phyloP scores from a whole-genome alignment of 2,329 filamentous ascomycete species.

The Metarhizium robertsii region DNA sequence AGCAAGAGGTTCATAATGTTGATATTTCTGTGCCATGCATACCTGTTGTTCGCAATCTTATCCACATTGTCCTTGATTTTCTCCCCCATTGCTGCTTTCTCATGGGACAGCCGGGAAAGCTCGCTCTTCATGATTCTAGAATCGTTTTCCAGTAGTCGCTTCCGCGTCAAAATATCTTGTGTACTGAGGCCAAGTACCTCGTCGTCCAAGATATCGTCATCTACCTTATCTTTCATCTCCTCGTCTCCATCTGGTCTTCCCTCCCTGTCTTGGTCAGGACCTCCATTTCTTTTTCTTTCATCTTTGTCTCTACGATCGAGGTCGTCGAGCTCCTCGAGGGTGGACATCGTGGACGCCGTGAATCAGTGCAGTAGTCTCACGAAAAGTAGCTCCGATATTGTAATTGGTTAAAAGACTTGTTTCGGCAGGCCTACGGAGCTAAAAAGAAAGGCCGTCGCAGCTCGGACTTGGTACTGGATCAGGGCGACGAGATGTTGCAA shows the following conservation, averaged over 20 bases:
- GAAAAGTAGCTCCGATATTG: not conserved
- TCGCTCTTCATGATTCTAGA: conserved; percentile 98
- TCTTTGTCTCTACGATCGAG: conserved; percentile 73
- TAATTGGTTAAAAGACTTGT: not conserved
- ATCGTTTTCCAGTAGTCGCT: conserved; percentile 91
- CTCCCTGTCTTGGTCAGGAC: conserved; percentile 24
- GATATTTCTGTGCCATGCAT: conserved; percentile 17
- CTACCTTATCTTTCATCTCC: conserved; percentile 81
- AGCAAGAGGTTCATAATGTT: conserved; percentile 2
- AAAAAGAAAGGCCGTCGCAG: not conserved
- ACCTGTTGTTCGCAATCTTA: conserved; percentile 99
- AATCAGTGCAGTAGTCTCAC: not conserved
- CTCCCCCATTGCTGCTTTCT: conserved; percentile 92
- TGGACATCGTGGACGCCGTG: conserved; percentile 57
- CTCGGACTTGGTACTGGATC: not conserved
- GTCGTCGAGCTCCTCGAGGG: conserved; percentile 85
- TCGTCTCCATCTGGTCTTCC: conserved; percentile 61
- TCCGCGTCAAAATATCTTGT: conserved; percentile 86
- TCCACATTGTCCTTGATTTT: conserved; percentile 99
- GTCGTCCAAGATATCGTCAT: conserved; percentile 74
- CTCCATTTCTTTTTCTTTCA: conserved; percentile 43
- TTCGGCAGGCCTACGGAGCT: not conserved
- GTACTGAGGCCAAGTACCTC: conserved; percentile 91
- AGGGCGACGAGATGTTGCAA: not conserved
- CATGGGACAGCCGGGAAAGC: conserved; percentile 84